Evolutionary conservation across 257 asterid species (phyloP).

Genomic region (Anisodus acutangulus): DNA sequence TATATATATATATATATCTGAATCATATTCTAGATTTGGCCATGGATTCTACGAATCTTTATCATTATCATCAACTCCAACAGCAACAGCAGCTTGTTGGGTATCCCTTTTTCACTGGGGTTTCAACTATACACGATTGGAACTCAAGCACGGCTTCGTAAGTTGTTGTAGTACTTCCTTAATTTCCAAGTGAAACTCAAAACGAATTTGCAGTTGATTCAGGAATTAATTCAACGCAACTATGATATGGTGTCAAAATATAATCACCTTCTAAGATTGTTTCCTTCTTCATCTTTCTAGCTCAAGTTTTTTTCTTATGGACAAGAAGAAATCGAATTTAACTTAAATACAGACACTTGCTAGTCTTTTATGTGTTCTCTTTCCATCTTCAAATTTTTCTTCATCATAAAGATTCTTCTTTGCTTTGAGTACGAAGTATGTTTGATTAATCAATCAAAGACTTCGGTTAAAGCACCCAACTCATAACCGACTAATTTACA

Average conservation of each 20-base stretch:
- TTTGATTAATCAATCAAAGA: neutral
- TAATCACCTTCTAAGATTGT: neutral
- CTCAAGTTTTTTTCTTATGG: neutral
- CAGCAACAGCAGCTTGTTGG: constrained; percentile 32
- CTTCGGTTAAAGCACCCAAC: neutral
- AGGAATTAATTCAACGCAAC: neutral
- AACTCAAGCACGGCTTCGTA: constrained; percentile 35
- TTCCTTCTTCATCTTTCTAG: neutral
- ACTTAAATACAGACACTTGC: neutral
- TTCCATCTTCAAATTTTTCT: neutral
- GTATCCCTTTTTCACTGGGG: constrained; percentile 25
- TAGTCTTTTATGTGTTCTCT: neutral
- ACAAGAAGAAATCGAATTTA: neutral
- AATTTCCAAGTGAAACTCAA: neutral
- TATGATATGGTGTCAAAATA: neutral
- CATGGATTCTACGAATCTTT: constrained; percentile 46
- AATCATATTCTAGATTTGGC: constrained; percentile 6
- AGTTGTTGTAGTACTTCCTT: constrained; percentile 19
- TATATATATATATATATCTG: neutral
- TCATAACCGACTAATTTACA: neutral
- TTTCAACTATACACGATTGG: constrained; percentile 33
- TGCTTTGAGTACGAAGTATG: neutral
- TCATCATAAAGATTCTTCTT: neutral
- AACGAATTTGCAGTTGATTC: neutral
- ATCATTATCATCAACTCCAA: constrained; percentile 33